Base-by-base conservation (phyloP, 257 asterid species). In the Solanum sitiens region DNA sequence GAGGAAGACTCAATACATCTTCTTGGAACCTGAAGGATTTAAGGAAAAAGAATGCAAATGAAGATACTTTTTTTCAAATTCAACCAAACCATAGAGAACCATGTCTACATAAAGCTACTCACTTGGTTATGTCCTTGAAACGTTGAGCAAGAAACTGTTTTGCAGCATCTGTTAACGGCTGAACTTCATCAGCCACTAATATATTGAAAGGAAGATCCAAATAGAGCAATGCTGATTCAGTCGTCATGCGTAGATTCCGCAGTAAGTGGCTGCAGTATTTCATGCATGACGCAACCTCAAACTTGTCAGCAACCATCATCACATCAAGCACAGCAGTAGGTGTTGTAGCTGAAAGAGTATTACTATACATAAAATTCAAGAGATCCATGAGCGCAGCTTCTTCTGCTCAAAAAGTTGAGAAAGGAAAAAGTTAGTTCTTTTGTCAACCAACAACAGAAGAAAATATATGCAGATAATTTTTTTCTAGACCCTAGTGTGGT, bases 241-340 rank as follows among this genome's bases (percentile, higher is more conserved):
- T 91, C 30, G 98, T 94, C 99, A 96, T 96, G 44, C 94, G 97
- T 82, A 91, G 89, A 84, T 88, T 89, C 63, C 92, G 92, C 85
- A 96, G 89, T 83, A 93, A 77, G 77, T 88, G 90, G 90, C 97
- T 91, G 93, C 98, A 95, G 88, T 96, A 91, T 83, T 96, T 93
- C 99, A 96, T 94, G 93, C 98, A 96, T 50, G 98, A 95, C 3
- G 93, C 94, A 87, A 95, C 99, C 93, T 94, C 95, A 85, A 72
- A 96, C 88, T 95, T 96, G 90, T 96, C 98, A 86, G 98, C 99
- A 89, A 92, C 98, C 98, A 95, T 93, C 88, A 96, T 88, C 86
- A 96, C 95, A 89, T 94, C 98, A 87, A 96, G 89, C 88, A 96
- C 89, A 70, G 93, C 96, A 61, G 95, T 76, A 18, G 95, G 94